phyloP scores from a whole-genome alignment of 83 land plant genomes.

The Diphasiastrum complanatum region DNA sequence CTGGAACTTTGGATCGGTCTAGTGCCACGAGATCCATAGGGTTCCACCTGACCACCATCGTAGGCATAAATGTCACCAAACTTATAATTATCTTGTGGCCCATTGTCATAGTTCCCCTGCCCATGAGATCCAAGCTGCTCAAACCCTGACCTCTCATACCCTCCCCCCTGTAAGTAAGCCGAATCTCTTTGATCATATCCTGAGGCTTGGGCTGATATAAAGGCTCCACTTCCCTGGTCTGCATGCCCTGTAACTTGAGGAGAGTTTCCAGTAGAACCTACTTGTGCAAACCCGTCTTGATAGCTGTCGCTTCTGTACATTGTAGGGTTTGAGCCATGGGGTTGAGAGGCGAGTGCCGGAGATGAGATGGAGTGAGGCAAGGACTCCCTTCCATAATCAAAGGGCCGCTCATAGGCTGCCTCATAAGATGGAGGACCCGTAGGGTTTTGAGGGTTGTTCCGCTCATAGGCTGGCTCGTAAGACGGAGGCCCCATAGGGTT shows the following conservation, averaged over 20 bases:
- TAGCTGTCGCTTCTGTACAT: background rate
- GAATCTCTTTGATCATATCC: conserved; percentile 18
- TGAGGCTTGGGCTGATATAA: background rate
- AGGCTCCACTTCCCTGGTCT: conserved; percentile 1
- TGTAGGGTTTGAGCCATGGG: background rate
- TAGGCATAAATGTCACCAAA: conserved; percentile 60
- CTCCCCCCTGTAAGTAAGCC: conserved; percentile 2
- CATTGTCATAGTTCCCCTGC: conserved; percentile 8
- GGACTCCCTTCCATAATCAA: background rate
- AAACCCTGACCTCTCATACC: no score
- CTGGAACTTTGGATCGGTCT: conserved; percentile 25
- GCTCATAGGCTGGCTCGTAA: no score
- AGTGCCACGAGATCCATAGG: conserved; percentile 80
- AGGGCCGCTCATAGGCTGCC: conserved; percentile 13
- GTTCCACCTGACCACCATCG: conserved; percentile 61
- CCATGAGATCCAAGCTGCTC: conserved; percentile 14
- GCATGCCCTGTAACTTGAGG: conserved; percentile 1
- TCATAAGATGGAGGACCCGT: conserved; percentile 12
- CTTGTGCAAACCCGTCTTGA: background rate
- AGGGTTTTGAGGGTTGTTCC: no score
- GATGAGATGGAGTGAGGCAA: conserved; percentile 2
- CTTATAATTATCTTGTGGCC: conserved; percentile 21
- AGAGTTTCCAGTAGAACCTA: conserved; percentile 4
- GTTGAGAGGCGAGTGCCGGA: background rate
- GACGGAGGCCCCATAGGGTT: no score